phyloP scores from a whole-genome alignment of 169 alveolate genomes.

The Eimeria maxima region DNA sequence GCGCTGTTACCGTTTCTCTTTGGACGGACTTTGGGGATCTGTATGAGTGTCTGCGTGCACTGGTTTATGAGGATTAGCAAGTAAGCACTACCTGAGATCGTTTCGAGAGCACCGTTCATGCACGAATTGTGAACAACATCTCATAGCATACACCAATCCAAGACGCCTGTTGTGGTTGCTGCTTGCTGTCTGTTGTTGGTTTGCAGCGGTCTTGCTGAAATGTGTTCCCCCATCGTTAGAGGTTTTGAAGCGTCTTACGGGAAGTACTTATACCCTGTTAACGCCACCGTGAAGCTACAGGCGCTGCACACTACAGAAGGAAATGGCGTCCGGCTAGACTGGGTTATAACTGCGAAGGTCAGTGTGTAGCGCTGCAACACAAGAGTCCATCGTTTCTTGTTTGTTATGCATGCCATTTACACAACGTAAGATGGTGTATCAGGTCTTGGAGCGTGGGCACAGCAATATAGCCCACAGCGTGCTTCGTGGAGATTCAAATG shows the following conservation, averaged over 20 bases:
- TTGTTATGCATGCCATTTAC: no score
- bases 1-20: slow-evolving; percentile 59
- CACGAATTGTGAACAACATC: not conserved
- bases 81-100: not conserved
- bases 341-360: slow-evolving; percentile 85
- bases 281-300: slow-evolving; percentile 80
- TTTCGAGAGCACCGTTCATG: not conserved
- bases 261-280: slow-evolving; percentile 31
- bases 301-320: slow-evolving; percentile 80
- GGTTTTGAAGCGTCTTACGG: slow-evolving; percentile 68
- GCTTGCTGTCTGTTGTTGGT: not conserved
- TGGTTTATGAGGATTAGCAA: slow-evolving; percentile 83
- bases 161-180: not conserved
- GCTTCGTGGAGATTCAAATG: not conserved
- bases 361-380: not conserved
- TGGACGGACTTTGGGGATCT: slow-evolving; percentile 70
- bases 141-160: not conserved
- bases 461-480: not conserved
- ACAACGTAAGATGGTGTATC: no score
- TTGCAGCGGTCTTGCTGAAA: slow-evolving; percentile 70
- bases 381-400: not conserved
- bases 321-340: slow-evolving; percentile 72
- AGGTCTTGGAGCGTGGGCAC: no score
- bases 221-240: slow-evolving; percentile 50
- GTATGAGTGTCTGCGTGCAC: slow-evolving; percentile 84